Base-by-base conservation (phyloP, 1,139 yeast species). In the Hemisphaericaspora xylofermentans region DNA sequence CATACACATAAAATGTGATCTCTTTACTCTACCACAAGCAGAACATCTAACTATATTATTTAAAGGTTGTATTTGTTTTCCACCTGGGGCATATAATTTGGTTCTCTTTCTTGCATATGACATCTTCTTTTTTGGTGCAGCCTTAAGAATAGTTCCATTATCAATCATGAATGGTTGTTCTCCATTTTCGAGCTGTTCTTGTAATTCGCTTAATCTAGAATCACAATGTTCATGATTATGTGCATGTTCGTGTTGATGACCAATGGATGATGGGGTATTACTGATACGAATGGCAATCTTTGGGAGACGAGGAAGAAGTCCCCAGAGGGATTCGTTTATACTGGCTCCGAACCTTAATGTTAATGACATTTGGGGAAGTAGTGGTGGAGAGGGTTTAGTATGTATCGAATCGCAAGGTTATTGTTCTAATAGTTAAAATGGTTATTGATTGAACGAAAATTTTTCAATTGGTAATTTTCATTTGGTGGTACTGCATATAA, bases 51-150 rank as follows among this genome's bases (percentile, higher is more conserved):
- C 88, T 53, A 93, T 68, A 59, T 87, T 85, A 44, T 82, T 78
- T 50, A 87, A 72, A 41, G 83, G 82, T 60, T 88, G 80, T 50
- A 86, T 71, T 56, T 89, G 94, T 61, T 88, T 91, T 48, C 79
- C 74, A 10, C 89, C 95, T 3, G 96, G 91, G 13, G 88, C 86
- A 54, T 86, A 83, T 52, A 87, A 76, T 66, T 85, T 82, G 58
- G 79, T 84, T 64, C 98, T 82, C 58, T 88, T 85, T 64, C 88
- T 86, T 66, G 81, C 80, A 60, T 88, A 87, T 7, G 98, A 88
- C 10, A 81, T 82, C 64, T 88, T 89, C 78, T 91, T 89, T 72
- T 93, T 93, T 43, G 98, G 98, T 3, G 82, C 97, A 2, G 98
- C 98, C 50, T 71, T 71, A 45, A 88, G 71, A 29, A 88, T 76